A percentile compares a stretch with the other conserved stretches of the same genome.
These are phyloP conservation scores for Apiospora koreana DNA, from an alignment of 2,329 filamentous ascomycete species.

Conservation along the genomic window DNA sequence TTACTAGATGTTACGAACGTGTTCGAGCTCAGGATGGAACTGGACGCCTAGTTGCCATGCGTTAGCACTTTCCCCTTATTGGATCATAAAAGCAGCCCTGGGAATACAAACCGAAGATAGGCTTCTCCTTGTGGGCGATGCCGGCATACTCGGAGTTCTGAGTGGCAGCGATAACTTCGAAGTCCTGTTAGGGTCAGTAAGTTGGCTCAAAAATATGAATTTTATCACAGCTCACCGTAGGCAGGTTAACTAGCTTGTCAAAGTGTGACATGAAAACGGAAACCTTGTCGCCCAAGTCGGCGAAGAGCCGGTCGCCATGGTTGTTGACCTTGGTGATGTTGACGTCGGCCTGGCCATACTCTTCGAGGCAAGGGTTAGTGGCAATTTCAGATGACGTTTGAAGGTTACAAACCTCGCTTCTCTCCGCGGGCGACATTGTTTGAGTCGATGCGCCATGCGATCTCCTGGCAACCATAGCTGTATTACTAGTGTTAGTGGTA, in stretches of 20 bases:
- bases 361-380: slow-evolving; percentile 27
- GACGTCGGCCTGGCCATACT: slow-evolving; percentile 73
- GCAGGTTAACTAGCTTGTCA: slow-evolving; percentile 79
- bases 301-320: slow-evolving; percentile 69
- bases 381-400: not conserved
- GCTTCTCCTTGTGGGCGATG: slow-evolving; percentile 70
- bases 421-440: slow-evolving; percentile 59
- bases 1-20: not conserved
- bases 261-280: slow-evolving; percentile 82
- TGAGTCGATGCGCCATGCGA: slow-evolving; percentile 68
- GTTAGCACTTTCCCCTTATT: not conserved
- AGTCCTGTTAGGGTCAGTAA: slow-evolving; percentile 46
- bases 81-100: not conserved
- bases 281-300: slow-evolving; percentile 63
- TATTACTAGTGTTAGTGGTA: slow-evolving; percentile 10
- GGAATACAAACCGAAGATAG: slow-evolving; percentile 60
- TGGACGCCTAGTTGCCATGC: slow-evolving; percentile 43
- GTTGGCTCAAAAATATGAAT: not conserved
- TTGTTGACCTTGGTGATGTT: slow-evolving; percentile 57
- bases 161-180: slow-evolving; percentile 73
- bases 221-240: slow-evolving; percentile 35
- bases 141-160: slow-evolving; percentile 77
- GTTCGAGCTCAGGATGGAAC: slow-evolving; percentile 73
- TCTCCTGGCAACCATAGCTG: slow-evolving; percentile 64
- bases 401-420: not conserved